Conservation (phyloP, 1,284 basidiomycete species). For the Cutaneotrichosporon spelunceum region DNA sequence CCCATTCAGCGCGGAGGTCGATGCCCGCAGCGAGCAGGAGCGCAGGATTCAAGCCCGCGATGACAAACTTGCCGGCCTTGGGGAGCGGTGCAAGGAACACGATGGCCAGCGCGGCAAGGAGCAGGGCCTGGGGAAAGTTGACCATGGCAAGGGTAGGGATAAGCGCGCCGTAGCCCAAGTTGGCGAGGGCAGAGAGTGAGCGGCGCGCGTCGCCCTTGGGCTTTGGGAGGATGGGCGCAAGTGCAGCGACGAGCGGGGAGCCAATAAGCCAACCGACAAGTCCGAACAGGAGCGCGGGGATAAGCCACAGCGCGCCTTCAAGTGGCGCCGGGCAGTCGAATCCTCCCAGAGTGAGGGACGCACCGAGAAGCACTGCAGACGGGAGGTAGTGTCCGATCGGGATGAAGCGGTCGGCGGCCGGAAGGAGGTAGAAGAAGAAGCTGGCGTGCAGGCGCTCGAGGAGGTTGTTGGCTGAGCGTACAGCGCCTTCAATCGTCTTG, state of each 20-base stretch:
- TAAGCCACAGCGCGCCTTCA: constrained; percentile 53
- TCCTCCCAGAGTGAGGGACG: constrained; percentile 76
- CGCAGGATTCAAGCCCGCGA: constrained; percentile 3
- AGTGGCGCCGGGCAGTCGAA: constrained; percentile 67
- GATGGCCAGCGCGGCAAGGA: constrained; percentile 63
- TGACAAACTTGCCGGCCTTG: constrained; percentile 1
- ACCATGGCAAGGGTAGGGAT: constrained; percentile 80
- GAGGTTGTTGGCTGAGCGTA: constrained; percentile 86
- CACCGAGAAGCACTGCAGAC: constrained; percentile 73
- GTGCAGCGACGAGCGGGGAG: constrained; percentile 24
- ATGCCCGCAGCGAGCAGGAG: constrained; percentile 9
- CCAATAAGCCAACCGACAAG: constrained; percentile 26
- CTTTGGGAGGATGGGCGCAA: constrained; percentile 40
- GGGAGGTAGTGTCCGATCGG: constrained; percentile 88
- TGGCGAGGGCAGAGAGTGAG: constrained; percentile 29
- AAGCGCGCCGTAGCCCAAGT: constrained; percentile 69
- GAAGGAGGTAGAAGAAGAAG: constrained; percentile 89
- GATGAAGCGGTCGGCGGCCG: constrained; percentile 70
- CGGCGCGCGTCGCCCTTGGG: constrained; percentile 57
- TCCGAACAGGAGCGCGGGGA: constrained; percentile 24
- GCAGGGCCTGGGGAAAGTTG: constrained; percentile 80
- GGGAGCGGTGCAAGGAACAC: constrained; percentile 24
- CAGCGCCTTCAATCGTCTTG: constrained; percentile 76
- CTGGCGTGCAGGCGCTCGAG: constrained; percentile 91
- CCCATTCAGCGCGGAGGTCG: constrained; percentile 39